Evolutionary conservation across 768 basidiomycete species (phyloP).

Genomic region (Collybia mongolica): DNA sequence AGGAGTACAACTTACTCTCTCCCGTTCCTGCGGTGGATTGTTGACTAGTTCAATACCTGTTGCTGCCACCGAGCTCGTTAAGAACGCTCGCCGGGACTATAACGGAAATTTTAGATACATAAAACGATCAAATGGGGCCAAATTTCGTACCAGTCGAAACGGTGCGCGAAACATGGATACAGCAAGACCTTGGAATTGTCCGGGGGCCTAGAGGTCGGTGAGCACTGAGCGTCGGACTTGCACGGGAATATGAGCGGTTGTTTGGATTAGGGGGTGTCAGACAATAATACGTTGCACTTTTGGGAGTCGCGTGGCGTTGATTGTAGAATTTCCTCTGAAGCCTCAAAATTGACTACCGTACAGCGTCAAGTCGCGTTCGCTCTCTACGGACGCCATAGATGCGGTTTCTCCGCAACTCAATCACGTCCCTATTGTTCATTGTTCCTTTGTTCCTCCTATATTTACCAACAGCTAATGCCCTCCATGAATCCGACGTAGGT

Average conservation of each 20-base stretch:
- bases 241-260: no score
- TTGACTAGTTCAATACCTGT: constrained; percentile 25
- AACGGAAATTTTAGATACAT: not conserved
- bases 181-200: no score
- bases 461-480: constrained; percentile 31
- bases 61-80: constrained; percentile 31
- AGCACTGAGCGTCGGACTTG: no score
- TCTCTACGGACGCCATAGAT: no score
- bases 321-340: no score
- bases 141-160: constrained; percentile 12
- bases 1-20: constrained; percentile 25
- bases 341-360: no score
- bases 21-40: constrained; percentile 20
- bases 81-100: constrained; percentile 33
- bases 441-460: constrained; percentile 19
- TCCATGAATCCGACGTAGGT: constrained; percentile 76
- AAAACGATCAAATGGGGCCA: not conserved
- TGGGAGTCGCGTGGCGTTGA: no score
- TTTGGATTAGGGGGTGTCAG: no score
- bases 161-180: constrained; percentile 14
- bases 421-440: not conserved
- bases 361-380: no score
- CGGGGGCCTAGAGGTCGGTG: no score
- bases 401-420: no score
- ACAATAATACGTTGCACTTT: no score